phyloP scores from a whole-genome alignment of 2,329 filamentous ascomycete genomes.

The Boeremia exigua region DNA sequence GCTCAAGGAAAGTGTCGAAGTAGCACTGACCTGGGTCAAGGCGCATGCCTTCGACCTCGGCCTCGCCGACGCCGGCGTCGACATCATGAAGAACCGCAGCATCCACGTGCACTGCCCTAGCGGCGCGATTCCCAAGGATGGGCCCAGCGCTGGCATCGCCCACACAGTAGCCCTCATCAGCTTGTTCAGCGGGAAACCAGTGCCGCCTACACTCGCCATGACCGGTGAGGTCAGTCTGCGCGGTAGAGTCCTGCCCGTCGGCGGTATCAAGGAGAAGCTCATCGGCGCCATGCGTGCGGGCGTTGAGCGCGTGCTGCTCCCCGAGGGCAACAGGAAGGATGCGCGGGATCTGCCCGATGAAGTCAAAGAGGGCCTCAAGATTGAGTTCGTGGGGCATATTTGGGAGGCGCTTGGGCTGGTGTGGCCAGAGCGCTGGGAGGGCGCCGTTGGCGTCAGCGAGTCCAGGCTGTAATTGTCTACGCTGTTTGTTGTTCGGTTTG shows the following conservation, averaged over 20 bases:
- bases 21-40: conserved; percentile 96
- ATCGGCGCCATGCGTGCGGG: conserved; percentile 93
- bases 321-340: conserved; percentile 89
- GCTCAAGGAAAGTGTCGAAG: conserved; percentile 95
- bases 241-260: conserved; percentile 90
- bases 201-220: conserved; percentile 94
- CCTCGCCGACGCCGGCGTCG: conserved; percentile 77
- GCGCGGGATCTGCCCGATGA: conserved; percentile 88
- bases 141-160: conserved; percentile 81
- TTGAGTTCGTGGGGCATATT: conserved; percentile 90
- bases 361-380: conserved; percentile 84
- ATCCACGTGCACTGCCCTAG: conserved; percentile 97
- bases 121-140: conserved; percentile 94
- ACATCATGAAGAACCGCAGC: conserved; percentile 94
- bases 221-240: conserved; percentile 81
- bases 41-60: conserved; percentile 92
- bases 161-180: conserved; percentile 94
- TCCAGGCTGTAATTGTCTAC: conserved; percentile 68
- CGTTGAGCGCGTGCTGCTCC: conserved; percentile 91
- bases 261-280: conserved; percentile 98
- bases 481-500: background rate
- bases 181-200: conserved; percentile 82
- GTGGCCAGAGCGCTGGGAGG: conserved; percentile 89
- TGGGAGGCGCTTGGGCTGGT: conserved; percentile 92
- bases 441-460: conserved; percentile 69